Conservation (phyloP, 495 filamentous ascomycete species). For the Oleoguttula mirabilis region DNA sequence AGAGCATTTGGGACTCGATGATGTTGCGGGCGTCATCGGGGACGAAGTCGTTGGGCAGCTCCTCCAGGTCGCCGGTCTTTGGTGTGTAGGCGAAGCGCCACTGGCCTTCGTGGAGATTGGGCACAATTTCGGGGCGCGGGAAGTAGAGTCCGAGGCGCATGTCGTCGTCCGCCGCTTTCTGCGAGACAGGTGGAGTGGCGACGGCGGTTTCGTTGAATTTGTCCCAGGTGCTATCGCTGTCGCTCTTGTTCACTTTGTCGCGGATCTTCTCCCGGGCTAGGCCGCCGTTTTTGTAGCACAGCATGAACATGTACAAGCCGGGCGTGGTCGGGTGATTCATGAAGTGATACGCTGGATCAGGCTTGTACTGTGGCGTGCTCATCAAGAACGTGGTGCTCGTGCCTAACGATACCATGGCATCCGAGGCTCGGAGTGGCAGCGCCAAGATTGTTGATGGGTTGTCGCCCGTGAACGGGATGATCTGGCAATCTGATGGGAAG, state of each 20-base stretch:
- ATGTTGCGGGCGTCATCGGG: constrained; percentile 72
- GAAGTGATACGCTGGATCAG: constrained; percentile 56
- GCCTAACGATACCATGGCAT: constrained; percentile 87
- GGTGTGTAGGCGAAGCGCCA: constrained; percentile 66
- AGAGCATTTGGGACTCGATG: constrained; percentile 86
- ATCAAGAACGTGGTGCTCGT: constrained; percentile 96
- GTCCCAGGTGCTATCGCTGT: constrained; percentile 50
- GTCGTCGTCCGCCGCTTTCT: constrained; percentile 36
- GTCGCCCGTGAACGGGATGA: constrained; percentile 85
- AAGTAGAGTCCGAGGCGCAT: constrained; percentile 88
- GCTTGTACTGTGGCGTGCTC: constrained; percentile 79
- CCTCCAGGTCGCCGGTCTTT: constrained; percentile 28
- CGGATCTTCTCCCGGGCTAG: constrained; percentile 82
- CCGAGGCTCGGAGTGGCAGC: constrained; percentile 68
- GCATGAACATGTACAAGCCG: constrained; percentile 74
- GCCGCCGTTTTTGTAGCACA: constrained; percentile 97
- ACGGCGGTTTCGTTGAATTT: constrained; percentile 61
- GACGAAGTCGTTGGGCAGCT: constrained; percentile 18
- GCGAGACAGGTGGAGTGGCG: constrained; percentile 53
- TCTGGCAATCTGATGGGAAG: constrained; percentile 59
- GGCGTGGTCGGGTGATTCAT: constrained; percentile 36
- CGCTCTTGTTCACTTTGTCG: constrained; percentile 47
- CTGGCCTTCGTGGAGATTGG: constrained; percentile 68
- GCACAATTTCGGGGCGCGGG: constrained; percentile 88
- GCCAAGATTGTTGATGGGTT: constrained; percentile 93